phyloP scores from a whole-genome alignment of 169 alveolate genomes.

The Cystoisospora suis region DNA sequence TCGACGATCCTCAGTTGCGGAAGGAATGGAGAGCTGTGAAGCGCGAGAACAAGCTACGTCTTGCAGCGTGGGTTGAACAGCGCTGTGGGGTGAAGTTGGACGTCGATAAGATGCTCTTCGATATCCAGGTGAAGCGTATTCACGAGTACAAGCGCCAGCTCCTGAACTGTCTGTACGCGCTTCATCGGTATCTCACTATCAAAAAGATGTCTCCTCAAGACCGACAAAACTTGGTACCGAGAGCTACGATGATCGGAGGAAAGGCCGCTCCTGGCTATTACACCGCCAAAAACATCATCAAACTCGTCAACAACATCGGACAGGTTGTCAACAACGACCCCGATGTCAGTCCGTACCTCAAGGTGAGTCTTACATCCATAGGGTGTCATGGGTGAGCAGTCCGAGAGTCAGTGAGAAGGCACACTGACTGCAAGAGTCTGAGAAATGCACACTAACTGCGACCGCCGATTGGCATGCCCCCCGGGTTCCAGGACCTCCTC shows the following conservation, averaged over 20 bases:
- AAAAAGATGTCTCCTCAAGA: slow-evolving; percentile 80
- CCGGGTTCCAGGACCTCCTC: too few species aligned
- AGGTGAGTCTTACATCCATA: too few species aligned
- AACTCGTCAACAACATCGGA: slow-evolving; percentile 86
- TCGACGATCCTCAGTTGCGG: slow-evolving; percentile 76
- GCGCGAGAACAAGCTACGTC: slow-evolving; percentile 79
- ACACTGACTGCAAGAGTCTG: too few species aligned
- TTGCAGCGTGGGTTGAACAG: slow-evolving; percentile 85
- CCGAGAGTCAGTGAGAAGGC: too few species aligned
- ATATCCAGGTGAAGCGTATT: slow-evolving; percentile 91
- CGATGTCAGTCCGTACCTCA: slow-evolving; percentile 84
- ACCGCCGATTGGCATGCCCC: too few species aligned
- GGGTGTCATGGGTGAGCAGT: too few species aligned
- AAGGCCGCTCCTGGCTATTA: slow-evolving; percentile 93
- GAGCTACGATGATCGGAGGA: slow-evolving; percentile 93
- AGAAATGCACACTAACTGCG: too few species aligned
- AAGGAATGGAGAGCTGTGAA: slow-evolving; percentile 83
- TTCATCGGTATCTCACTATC: slow-evolving; percentile 78
- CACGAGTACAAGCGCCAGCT: slow-evolving; percentile 95
- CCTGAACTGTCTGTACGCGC: slow-evolving; percentile 86
- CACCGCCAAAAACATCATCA: slow-evolving; percentile 92
- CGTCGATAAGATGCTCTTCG: slow-evolving; percentile 83
- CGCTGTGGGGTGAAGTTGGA: slow-evolving; percentile 65
- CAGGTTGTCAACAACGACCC: slow-evolving; percentile 90
- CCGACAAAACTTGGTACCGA: slow-evolving; percentile 78